A percentile compares a stretch with the other conserved stretches of the same genome.
Conservation (phyloP, 768 basidiomycete species). For the Boletellus emodensis region DNA sequence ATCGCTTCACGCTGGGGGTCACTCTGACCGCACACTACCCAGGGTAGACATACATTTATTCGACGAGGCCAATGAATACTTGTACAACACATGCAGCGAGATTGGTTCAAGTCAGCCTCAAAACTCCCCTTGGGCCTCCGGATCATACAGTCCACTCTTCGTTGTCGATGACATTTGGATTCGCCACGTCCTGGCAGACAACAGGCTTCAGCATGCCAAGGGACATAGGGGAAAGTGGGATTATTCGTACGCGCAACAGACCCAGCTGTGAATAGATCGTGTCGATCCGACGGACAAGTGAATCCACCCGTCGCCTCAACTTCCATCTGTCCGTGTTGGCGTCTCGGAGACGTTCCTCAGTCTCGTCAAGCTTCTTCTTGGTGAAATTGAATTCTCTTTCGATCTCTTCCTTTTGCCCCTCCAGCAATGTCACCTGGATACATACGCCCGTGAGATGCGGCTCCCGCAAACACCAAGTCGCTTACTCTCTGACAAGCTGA, state of each 20-base stretch:
- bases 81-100: not conserved
- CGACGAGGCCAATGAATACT: not conserved
- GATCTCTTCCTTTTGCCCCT: conserved; percentile 13
- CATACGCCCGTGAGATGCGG: not conserved
- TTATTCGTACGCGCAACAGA: conserved; percentile 8
- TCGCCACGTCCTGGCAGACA: conserved; percentile 10
- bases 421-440: conserved; percentile 14
- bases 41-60: not conserved
- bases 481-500: conserved; percentile 11
- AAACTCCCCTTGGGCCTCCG: not conserved
- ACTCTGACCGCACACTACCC: too few species aligned
- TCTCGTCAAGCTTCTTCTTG: conserved; percentile 17
- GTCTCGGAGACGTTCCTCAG: conserved; percentile 16
- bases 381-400: conserved; percentile 13
- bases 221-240: not conserved
- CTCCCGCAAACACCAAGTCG: not conserved
- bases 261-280: conserved; percentile 9
- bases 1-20: too few species aligned
- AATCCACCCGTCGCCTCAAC: conserved; percentile 8
- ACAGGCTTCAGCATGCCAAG: not conserved
- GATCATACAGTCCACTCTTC: conserved; percentile 4
- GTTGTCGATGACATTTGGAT: not conserved
- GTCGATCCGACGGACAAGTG: conserved; percentile 9
- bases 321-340: conserved; percentile 12
- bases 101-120: not conserved